A percentile compares a stretch with the other conserved stretches of the same genome.
Conservation (phyloP, 345 rosid species). For the Populus tremula region DNA sequence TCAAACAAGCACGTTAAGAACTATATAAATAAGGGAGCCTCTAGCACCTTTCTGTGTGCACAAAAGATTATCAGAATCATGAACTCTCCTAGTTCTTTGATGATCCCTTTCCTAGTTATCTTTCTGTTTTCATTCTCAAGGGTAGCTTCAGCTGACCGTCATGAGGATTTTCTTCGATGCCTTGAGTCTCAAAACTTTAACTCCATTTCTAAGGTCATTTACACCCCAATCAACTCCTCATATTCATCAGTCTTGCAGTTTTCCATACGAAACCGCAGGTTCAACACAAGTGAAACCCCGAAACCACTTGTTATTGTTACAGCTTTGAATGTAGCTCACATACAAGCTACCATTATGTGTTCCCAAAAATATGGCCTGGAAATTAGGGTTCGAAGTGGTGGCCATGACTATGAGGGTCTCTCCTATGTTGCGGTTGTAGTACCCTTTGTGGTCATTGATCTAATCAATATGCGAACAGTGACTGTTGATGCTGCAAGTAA, state of each 20-base stretch:
- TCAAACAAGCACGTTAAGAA: neutral
- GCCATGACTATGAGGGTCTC: conserved; percentile 23
- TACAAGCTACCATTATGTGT: conserved; percentile 14
- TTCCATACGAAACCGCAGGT: conserved; percentile 11
- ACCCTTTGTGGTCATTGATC: conserved; percentile 18
- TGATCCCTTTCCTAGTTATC: neutral
- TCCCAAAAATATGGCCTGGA: neutral
- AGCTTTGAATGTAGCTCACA: conserved; percentile 3
- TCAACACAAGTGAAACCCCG: conserved; percentile 13
- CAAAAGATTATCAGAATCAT: neutral
- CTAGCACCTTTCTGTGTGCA: neutral
- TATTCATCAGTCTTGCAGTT: conserved; percentile 13
- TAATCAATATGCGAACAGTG: conserved; percentile 13
- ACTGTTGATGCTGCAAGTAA: neutral
- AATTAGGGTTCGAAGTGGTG: conserved; percentile 17
- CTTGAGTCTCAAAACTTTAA: neutral
- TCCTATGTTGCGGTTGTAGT: conserved; percentile 1
- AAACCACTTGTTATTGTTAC: conserved; percentile 20
- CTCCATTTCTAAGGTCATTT: conserved; percentile 13
- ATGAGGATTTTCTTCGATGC: conserved; percentile 1
- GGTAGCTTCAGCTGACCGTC: neutral
- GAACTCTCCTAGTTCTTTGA: no score
- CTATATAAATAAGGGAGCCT: neutral
- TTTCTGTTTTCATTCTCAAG: neutral
- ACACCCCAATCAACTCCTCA: conserved; percentile 5